Conservation (phyloP, 768 basidiomycete genomes). For the Naganishia vishniacii region DNA sequence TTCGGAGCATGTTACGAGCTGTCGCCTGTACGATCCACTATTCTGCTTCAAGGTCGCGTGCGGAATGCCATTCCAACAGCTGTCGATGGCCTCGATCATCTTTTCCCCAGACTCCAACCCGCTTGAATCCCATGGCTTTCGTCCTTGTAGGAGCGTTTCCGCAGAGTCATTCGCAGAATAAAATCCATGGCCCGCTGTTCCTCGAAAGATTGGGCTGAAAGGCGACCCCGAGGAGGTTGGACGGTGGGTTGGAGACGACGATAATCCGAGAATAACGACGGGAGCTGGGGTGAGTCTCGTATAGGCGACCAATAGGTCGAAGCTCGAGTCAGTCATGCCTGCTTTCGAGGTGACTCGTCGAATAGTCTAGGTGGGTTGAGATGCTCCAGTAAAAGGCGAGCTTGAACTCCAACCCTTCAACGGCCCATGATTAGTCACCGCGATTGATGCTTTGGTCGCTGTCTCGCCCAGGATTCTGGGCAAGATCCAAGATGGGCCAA, state of each 20-base stretch:
- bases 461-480: too few species aligned
- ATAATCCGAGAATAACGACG: background rate
- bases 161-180: background rate
- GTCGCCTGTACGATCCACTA: background rate
- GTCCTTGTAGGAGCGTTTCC: background rate
- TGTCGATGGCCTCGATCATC: constrained; percentile 3
- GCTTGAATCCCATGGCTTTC: background rate
- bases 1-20: background rate
- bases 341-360: background rate
- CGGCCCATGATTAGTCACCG: too few species aligned
- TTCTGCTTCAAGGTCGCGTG: background rate
- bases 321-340: background rate
- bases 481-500: too few species aligned
- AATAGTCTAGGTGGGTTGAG: background rate
- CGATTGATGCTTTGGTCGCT: too few species aligned
- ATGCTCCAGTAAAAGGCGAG: background rate
- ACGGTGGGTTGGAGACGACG: background rate
- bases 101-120: too few species aligned
- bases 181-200: background rate
- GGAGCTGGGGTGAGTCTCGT: background rate
- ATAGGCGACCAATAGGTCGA: constrained; percentile 10
- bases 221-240: background rate
- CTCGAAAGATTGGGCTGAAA: background rate
- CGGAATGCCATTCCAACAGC: background rate
- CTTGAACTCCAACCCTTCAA: too few species aligned